Conservation (phyloP, 2,329 filamentous ascomycete species). For the Diaporthe australafricana region DNA sequence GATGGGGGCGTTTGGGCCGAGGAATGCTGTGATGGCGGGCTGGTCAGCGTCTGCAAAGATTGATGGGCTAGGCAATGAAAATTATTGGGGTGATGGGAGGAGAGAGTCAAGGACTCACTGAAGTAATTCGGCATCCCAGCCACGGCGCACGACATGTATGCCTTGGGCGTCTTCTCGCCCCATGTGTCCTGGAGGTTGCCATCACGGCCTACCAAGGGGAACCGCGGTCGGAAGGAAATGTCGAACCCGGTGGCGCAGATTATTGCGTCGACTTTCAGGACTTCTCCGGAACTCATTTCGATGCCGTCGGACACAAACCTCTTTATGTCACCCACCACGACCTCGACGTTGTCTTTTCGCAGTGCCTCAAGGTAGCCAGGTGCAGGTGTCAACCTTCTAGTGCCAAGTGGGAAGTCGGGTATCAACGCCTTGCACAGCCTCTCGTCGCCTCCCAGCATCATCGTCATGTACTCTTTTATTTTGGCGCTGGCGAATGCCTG, state of each 20-base stretch:
- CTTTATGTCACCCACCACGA: conserved; percentile 59
- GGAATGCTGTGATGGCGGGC: conserved; percentile 52
- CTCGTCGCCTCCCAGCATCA: conserved; percentile 59
- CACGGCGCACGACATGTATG: conserved; percentile 67
- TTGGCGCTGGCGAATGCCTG: conserved; percentile 56
- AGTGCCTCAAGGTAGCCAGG: conserved; percentile 61
- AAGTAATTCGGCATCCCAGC: conserved; percentile 67
- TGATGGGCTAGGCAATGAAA: not conserved
- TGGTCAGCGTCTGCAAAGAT: conserved; percentile 15
- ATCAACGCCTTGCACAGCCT: conserved; percentile 63
- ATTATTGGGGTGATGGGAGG: not conserved
- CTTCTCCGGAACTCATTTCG: conserved; percentile 58
- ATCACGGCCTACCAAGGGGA: conserved; percentile 60
- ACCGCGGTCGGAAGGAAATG: conserved; percentile 63
- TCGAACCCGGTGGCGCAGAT: conserved; percentile 70
- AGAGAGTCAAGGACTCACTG: conserved; percentile 50
- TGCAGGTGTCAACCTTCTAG: conserved; percentile 62
- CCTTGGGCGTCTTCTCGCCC: conserved; percentile 55
- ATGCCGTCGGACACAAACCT: conserved; percentile 61
- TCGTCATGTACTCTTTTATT: conserved; percentile 59
- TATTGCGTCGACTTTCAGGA: conserved; percentile 65
- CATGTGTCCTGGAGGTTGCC: conserved; percentile 64
- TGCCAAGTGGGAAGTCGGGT: conserved; percentile 61
- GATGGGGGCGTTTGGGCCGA: conserved; percentile 64
- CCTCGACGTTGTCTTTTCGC: conserved; percentile 58